Conservation (phyloP, 441 rosid species). For the Adansonia grandidieri region DNA sequence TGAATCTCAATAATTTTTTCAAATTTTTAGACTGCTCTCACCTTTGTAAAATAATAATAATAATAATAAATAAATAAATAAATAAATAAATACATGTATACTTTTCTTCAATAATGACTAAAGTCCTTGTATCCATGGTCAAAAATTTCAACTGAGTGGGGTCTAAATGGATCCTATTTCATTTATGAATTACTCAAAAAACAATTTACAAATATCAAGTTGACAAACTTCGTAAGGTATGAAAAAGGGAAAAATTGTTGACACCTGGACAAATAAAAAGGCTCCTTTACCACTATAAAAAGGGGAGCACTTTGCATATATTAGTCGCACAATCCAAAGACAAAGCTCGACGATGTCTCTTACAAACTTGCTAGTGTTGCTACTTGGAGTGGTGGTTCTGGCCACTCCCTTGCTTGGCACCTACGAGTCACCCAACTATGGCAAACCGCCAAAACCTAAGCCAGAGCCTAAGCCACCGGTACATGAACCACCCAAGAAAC, state of each 20-base stretch:
- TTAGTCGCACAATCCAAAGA: neutral
- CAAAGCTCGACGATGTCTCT: constrained; percentile 14
- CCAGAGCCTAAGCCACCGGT: constrained; percentile 15
- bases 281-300: constrained; percentile 25
- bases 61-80: no score
- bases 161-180: constrained; percentile 21
- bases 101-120: no score
- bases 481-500: constrained; percentile 23
- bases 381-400: constrained; percentile 30
- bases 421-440: constrained; percentile 14
- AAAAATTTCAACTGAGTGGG: constrained; percentile 17
- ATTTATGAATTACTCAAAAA: neutral
- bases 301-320: neutral
- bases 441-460: constrained; percentile 5
- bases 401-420: constrained; percentile 25
- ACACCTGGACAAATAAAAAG: neutral
- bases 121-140: neutral
- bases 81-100: no score
- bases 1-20: no score
- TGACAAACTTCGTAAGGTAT: neutral
- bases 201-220: neutral
- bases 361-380: constrained; percentile 15
- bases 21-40: no score
- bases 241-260: neutral
- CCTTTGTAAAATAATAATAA: no score